Conservation (phyloP, 108 stramenopile genomes). For the Nitzschia sp. region DNA sequence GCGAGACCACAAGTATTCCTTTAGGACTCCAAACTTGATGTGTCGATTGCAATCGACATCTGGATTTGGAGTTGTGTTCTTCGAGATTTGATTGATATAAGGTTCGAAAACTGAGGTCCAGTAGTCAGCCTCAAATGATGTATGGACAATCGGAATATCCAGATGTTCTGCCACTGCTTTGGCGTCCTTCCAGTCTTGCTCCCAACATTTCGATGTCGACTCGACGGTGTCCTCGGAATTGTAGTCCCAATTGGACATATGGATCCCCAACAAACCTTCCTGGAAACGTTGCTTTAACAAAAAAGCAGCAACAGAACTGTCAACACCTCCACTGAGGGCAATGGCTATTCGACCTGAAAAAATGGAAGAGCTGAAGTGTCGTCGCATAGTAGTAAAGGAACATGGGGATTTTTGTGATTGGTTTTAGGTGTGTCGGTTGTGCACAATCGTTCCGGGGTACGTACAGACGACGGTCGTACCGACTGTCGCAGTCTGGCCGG, state of each 20-base stretch:
- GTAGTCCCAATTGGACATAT: constrained; percentile 91
- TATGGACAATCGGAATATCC: constrained; percentile 66
- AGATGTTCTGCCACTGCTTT: constrained; percentile 73
- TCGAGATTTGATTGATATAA: constrained; percentile 59
- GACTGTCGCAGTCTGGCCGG: too few relatives aligned
- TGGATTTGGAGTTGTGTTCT: constrained; percentile 80
- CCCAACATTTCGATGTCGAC: constrained; percentile 40
- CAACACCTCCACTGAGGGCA: constrained; percentile 96
- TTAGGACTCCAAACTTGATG: constrained; percentile 92
- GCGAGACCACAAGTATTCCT: constrained; percentile 53
- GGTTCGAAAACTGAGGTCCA: constrained; percentile 94
- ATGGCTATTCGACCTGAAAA: constrained; percentile 59
- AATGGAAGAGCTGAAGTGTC: not conserved
- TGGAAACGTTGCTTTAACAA: constrained; percentile 47
- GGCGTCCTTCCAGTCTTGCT: constrained; percentile 85
- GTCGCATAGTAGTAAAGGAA: too few relatives aligned
- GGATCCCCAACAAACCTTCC: constrained; percentile 49
- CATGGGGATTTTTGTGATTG: too few relatives aligned
- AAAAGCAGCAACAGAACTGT: constrained; percentile 89
- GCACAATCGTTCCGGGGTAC: too few relatives aligned
- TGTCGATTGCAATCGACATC: constrained; percentile 90
- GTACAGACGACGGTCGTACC: too few relatives aligned
- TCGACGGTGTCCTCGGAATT: constrained; percentile 57
- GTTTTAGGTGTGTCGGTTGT: too few relatives aligned
- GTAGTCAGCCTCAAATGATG: constrained; percentile 85